Percentiles rank a stretch among this genome's conserved stretches.
These are phyloP conservation scores for Malus domestica DNA, from an alignment of 306 rosid genomes.

Conservation along the genomic window DNA sequence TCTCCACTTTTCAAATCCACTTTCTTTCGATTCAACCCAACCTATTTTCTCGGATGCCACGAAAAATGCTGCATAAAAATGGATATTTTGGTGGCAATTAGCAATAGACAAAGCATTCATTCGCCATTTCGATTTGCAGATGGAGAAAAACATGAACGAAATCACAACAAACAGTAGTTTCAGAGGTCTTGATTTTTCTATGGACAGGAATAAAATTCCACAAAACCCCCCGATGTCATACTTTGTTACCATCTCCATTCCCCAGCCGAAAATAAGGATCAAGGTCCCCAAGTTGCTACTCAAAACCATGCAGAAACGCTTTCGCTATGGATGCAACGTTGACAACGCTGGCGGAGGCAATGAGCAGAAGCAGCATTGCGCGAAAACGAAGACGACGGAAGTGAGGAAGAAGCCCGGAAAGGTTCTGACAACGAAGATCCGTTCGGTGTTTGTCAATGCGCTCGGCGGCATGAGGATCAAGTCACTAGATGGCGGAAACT, in stretches of 20 bases:
- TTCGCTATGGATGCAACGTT: background rate
- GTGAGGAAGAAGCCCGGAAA: background rate
- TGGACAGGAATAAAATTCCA: background rate
- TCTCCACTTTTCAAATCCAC: background rate
- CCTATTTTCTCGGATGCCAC: background rate
- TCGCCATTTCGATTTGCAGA: background rate
- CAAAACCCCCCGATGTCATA: constrained; percentile 2
- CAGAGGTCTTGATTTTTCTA: background rate
- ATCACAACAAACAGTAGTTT: background rate
- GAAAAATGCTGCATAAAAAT: background rate
- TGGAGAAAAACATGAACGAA: background rate
- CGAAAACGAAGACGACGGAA: background rate
- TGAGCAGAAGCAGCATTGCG: background rate
- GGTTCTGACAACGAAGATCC: constrained; percentile 4
- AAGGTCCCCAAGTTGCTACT: constrained; percentile 26
- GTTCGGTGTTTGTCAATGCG: constrained; percentile 8
- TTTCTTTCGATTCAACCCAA: background rate
- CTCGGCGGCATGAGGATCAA: constrained; percentile 12
- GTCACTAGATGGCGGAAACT: background rate
- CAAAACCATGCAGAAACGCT: constrained; percentile 26
- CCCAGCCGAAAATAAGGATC: constrained; percentile 21
- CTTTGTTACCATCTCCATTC: constrained; percentile 13
- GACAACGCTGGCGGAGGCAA: too few relatives aligned
- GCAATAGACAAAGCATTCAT: background rate
- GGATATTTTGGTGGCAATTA: background rate